phyloP scores from a whole-genome alignment of 192 early-diverging fungal species.

The Mortierella antarctica region DNA sequence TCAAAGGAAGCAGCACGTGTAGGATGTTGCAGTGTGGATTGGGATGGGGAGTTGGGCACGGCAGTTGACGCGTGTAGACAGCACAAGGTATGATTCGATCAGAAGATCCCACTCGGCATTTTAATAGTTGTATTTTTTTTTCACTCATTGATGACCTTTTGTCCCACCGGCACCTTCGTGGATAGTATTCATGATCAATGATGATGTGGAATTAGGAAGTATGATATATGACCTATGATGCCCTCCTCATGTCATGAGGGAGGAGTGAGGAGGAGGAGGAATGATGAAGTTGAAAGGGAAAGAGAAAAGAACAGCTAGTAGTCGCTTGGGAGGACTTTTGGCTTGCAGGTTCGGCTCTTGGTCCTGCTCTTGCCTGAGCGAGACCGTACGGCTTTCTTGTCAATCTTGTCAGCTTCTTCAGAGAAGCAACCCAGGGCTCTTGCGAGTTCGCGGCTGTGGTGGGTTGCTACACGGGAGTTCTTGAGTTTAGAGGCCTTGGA shows the following conservation, averaged over 20 bases:
- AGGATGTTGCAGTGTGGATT: too few species aligned
- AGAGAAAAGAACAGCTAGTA: not conserved
- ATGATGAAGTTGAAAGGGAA: not conserved
- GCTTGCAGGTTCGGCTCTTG: slow-evolving; percentile 9
- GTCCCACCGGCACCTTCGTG: too few species aligned
- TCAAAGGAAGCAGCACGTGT: too few species aligned
- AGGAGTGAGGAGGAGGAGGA: not conserved
- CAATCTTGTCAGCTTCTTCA: slow-evolving; percentile 10
- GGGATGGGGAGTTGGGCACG: too few species aligned
- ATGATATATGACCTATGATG: not conserved
- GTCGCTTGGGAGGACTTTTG: not conserved
- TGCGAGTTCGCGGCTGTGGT: slow-evolving; percentile 21
- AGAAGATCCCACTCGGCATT: too few species aligned
- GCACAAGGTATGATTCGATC: too few species aligned
- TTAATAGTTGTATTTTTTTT: too few species aligned
- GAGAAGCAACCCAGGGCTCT: slow-evolving; percentile 13
- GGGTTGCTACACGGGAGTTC: slow-evolving; percentile 22
- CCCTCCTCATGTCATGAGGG: not conserved
- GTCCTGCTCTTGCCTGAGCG: slow-evolving; percentile 1
- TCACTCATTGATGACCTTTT: too few species aligned
- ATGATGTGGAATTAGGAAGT: not conserved
- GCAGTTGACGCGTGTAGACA: too few species aligned
- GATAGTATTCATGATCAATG: not conserved
- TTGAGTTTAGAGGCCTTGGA: slow-evolving; percentile 30
- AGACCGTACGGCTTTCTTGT: slow-evolving; percentile 25